A percentile compares a stretch with the other conserved stretches of the same genome.
phyloP scores from a whole-genome alignment of 148 eudicot species.

The Rheum nobile region DNA sequence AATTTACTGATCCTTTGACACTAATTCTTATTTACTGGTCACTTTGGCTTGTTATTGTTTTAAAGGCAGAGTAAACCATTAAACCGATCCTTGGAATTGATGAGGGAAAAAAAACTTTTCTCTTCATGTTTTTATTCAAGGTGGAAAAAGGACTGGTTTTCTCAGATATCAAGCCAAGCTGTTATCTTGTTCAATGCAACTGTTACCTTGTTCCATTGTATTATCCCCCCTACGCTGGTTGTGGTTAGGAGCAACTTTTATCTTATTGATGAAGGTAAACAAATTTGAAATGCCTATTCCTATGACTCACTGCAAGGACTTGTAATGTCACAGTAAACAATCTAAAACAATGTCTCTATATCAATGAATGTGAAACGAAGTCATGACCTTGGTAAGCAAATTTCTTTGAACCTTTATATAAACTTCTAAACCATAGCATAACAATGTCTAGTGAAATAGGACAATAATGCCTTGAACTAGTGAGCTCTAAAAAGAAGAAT shows the following conservation, averaged over 20 bases:
- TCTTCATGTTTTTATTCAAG: background rate
- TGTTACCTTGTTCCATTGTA: background rate
- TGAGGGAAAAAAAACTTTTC: background rate
- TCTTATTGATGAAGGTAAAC: too few species aligned
- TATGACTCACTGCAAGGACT: too few species aligned
- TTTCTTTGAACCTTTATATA: background rate
- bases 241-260: background rate
- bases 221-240: background rate
- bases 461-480: background rate
- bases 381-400: background rate
- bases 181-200: background rate
- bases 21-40: background rate
- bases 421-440: background rate
- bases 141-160: background rate
- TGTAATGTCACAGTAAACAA: background rate
- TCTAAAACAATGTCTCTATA: background rate
- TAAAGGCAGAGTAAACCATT: background rate
- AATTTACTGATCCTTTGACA: background rate
- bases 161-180: background rate
- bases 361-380: background rate
- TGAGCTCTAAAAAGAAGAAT: background rate
- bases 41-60: background rate
- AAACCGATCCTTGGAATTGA: background rate
- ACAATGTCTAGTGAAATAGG: background rate
- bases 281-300: too few species aligned